Percentiles rank a stretch among this genome's conserved stretches.
These are phyloP conservation scores for Lagerstroemia speciosa DNA, from an alignment of 345 rosid species.

Conservation along the genomic window DNA sequence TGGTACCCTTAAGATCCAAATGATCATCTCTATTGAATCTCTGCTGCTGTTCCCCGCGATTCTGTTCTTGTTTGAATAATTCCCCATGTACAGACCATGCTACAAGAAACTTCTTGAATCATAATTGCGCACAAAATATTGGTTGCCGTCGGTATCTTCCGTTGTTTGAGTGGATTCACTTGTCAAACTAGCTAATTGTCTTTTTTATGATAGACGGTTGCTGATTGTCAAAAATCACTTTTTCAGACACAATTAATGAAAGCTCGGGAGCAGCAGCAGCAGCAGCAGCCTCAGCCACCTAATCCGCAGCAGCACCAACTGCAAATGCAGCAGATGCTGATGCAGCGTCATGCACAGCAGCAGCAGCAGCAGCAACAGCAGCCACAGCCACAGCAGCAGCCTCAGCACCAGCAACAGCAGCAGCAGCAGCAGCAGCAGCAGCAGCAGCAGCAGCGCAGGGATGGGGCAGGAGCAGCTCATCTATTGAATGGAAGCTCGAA, in stretches of 20 bases:
- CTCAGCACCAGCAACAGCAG: conserved; percentile 27
- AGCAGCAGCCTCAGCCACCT: conserved; percentile 43
- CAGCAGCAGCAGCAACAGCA: conserved; percentile 45
- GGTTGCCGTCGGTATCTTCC: too few species aligned
- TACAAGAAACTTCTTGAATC: neutral
- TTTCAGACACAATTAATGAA: conserved; percentile 39
- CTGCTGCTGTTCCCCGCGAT: neutral
- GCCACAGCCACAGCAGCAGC: conserved; percentile 40
- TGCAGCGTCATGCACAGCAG: conserved; percentile 45
- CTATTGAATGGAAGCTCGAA: conserved; percentile 67
- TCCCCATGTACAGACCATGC: neutral
- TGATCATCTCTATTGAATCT: neutral
- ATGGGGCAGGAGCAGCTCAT: conserved; percentile 38
- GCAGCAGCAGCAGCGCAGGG: conserved; percentile 72
- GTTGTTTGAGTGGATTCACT: conserved; percentile 31
- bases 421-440: conserved; percentile 47
- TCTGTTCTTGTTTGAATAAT: neutral
- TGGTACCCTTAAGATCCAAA: neutral
- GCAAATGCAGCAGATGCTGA: conserved; percentile 42
- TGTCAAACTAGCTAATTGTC: conserved; percentile 30
- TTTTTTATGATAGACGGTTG: too few species aligned
- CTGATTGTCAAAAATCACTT: conserved; percentile 4
- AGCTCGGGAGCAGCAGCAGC: conserved; percentile 45
- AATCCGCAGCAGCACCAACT: conserved; percentile 30
- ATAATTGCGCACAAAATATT: neutral